phyloP scores from a whole-genome alignment of 2,329 filamentous ascomycete genomes.

The Tolypocladium ophioglossoides region DNA sequence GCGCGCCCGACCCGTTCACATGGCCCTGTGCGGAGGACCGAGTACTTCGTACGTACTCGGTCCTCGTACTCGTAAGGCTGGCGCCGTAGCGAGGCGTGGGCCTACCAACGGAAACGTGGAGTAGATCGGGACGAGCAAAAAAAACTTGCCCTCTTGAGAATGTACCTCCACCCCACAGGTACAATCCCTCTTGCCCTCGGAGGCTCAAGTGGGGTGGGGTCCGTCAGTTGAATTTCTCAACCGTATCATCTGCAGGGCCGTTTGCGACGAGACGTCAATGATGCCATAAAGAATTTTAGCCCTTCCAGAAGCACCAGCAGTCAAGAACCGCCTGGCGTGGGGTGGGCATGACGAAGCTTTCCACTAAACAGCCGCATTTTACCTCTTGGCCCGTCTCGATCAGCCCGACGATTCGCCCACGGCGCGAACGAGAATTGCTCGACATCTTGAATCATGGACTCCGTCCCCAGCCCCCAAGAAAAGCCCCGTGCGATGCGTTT shows the following conservation, averaged over 20 bases:
- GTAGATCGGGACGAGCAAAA: conserved; percentile 3
- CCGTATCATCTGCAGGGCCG: neutral
- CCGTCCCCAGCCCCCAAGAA: neutral
- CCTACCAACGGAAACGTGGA: conserved; percentile 17
- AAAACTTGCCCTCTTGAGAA: conserved; percentile 2
- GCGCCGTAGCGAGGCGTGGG: conserved; percentile 11
- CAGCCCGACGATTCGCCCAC: conserved; percentile 14
- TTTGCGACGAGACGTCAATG: conserved; percentile 4
- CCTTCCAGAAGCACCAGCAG: conserved; percentile 18
- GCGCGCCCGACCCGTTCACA: neutral
- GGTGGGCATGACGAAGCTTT: conserved; percentile 11
- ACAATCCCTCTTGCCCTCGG: conserved; percentile 9
- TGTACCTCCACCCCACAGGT: conserved; percentile 20
- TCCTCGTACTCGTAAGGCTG: conserved; percentile 1
- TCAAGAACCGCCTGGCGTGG: conserved; percentile 1
- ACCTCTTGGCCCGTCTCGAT: conserved; percentile 4
- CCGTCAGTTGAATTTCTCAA: neutral
- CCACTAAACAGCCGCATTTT: conserved; percentile 15
- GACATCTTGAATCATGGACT: conserved; percentile 1
- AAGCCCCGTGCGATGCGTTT: neutral
- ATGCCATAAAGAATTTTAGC: conserved; percentile 13
- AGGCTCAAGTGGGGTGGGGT: neutral
- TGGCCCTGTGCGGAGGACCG: no score
- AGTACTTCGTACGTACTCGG: no score
- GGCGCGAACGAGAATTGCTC: neutral